Percentiles rank a stretch among this genome's conserved stretches.
Evolutionary conservation across 169 alveolate genomes (phyloP).

Genomic region (Eimeria tenella): DNA sequence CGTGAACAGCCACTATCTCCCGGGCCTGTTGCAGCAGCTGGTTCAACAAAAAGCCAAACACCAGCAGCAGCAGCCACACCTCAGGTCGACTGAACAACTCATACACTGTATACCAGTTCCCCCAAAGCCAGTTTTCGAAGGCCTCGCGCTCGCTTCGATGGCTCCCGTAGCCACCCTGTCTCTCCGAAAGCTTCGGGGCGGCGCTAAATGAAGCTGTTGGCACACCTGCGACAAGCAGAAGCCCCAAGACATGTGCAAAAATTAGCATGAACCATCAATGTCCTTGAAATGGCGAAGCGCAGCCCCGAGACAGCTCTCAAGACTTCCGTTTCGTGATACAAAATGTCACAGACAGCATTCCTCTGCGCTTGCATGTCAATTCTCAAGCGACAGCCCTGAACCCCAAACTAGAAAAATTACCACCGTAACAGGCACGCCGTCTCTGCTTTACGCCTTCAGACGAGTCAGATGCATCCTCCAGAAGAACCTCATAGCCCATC

Average conservation of each 20-base stretch:
- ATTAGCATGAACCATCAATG: background rate
- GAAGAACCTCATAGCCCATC: slow-evolving; percentile 51
- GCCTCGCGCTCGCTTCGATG: background rate
- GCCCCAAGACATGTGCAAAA: background rate
- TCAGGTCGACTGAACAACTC: slow-evolving; percentile 54
- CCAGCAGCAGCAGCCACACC: slow-evolving; percentile 47
- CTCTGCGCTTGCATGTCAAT: background rate
- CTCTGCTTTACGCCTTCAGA: background rate
- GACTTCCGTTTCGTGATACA: too few species aligned
- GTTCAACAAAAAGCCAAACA: slow-evolving; percentile 32
- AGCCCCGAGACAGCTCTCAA: too few species aligned
- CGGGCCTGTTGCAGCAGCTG: slow-evolving; percentile 58
- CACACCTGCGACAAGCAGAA: background rate
- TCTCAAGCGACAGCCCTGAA: background rate
- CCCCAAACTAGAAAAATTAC: background rate
- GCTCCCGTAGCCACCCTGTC: background rate
- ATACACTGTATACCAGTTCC: background rate
- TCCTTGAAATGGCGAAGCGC: too few species aligned
- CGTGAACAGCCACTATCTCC: background rate
- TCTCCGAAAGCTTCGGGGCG: slow-evolving; percentile 51
- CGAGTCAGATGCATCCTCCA: background rate
- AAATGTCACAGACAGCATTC: too few species aligned
- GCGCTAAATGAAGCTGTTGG: slow-evolving; percentile 34
- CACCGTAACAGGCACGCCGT: slow-evolving; percentile 11
- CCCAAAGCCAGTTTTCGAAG: background rate